Evolutionary conservation across 2,329 filamentous ascomycete genomes (phyloP), one percentile per base, ranked within the genome.

Genomic region (Trichophyton rubrum): DNA sequence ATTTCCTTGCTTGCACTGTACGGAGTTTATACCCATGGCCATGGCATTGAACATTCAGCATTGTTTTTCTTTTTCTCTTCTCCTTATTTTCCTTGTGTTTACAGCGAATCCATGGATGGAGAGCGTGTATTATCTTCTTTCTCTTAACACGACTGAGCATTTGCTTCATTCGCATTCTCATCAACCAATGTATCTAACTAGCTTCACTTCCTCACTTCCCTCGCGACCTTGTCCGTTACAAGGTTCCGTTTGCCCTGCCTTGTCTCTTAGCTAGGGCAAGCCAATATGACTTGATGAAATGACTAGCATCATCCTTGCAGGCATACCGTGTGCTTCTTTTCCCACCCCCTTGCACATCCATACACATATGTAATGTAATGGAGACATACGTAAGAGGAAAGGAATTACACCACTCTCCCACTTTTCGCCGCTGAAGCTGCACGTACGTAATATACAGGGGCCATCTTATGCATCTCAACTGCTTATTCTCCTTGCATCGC

Each of bases 21-120:
- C 55, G 62, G 62, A 60, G 60, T 63, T 63, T 61, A 63, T 63
- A 63, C 62, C 62, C 62, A 63, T 59, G 57, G 57, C 33, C 33
- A 38, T 38, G 33, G 33, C 33, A 38, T 38, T 38, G 33, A 38
- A 38, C 38, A 45, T 59, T 17, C 8, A 45, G 57, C 57, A 59
- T 59, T 35, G 57, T n/a, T n/a, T 59, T 30, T 56, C 9, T 40
- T 41, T 9, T 11, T 57, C 38, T 57, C 33, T 7, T 43, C 49
- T 22, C 17, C 33, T 47, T 20, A 57, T 33, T 41, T 20, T 57
- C 27, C 49, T 13, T 60, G 2, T 62, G 20, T 55, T 51, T 53
- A 53, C 27, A 53, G 49, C 49, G 49, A 53, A 24, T 30, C 49
- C 27, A 53, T 53, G n/a, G 49, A 53, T 33, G 49, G 49, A 53